Percentiles rank a stretch among this genome's conserved stretches.
Evolutionary conservation across 208 protist species (phyloP).

Genomic region (Wallacemonas collosoma): DNA sequence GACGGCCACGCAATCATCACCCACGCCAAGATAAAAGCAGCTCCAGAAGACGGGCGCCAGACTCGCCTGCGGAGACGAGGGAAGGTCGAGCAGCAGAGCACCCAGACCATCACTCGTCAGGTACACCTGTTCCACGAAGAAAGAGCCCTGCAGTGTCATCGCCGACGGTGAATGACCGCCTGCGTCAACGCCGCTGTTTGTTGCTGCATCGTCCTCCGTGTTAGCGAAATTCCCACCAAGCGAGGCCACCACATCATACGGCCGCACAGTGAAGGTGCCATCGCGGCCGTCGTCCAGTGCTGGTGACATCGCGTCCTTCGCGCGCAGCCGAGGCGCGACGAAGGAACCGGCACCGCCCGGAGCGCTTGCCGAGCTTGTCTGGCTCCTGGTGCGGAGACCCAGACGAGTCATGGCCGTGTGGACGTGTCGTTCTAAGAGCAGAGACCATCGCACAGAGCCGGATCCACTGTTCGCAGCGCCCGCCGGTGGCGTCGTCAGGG

Average conservation of each 20-base stretch:
- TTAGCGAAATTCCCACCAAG: constrained; percentile 46
- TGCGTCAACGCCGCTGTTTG: constrained; percentile 18
- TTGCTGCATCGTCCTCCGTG: constrained; percentile 39
- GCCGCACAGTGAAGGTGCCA: constrained; percentile 45
- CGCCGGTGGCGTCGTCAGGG: too few relatives aligned
- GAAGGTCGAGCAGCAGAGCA: not conserved
- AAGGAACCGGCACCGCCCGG: constrained; percentile 16
- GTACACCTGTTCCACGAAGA: constrained; percentile 47
- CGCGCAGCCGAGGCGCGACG: constrained; percentile 7
- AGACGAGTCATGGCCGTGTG: constrained; percentile 32
- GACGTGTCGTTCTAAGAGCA: constrained; percentile 44
- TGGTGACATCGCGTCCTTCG: constrained; percentile 7
- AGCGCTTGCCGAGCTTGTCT: not conserved
- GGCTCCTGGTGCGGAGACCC: constrained; percentile 14
- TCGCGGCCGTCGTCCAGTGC: constrained; percentile 14
- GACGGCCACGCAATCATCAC: constrained; percentile 67
- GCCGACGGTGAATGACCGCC: not conserved
- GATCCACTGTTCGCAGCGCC: too few relatives aligned
- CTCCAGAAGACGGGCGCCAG: constrained; percentile 44
- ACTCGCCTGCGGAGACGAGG: not conserved
- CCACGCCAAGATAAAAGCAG: constrained; percentile 62
- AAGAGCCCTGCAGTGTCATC: constrained; percentile 42
- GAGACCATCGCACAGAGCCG: constrained; percentile 20
- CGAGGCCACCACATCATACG: constrained; percentile 42
- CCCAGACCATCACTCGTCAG: constrained; percentile 33